These are phyloP conservation scores for Globisporangium takayamanum DNA, from an alignment of 352 stramenopile species.

Conservation along the genomic window DNA sequence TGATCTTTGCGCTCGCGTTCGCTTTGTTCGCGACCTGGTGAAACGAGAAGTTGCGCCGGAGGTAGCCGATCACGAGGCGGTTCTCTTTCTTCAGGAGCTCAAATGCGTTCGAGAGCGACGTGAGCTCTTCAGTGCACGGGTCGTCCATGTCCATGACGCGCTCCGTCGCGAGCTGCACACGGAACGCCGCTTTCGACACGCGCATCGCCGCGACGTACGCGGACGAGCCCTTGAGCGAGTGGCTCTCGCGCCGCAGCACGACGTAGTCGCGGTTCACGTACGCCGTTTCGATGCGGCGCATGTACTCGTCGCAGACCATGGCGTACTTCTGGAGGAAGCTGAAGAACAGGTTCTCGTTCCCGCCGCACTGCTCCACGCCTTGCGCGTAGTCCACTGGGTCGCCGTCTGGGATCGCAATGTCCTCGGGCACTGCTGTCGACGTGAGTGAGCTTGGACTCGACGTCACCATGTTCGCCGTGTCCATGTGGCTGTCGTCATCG, in stretches of 20 bases:
- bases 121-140: conserved; percentile 25
- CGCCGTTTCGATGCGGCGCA: conserved; percentile 64
- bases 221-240: conserved; percentile 85
- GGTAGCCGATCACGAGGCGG: conserved; percentile 63
- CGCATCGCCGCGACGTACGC: conserved; percentile 80
- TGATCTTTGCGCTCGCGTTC: conserved; percentile 10
- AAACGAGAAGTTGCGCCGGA: conserved; percentile 83
- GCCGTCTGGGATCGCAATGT: conserved; percentile 68
- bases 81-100: conserved; percentile 72
- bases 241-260: conserved; percentile 63
- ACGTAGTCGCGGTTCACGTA: conserved; percentile 49
- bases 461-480: conserved; percentile 19
- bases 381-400: conserved; percentile 78
- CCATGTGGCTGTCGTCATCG: conserved; percentile 10
- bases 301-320: conserved; percentile 61
- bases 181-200: conserved; percentile 78
- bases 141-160: conserved; percentile 58
- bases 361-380: conserved; percentile 76
- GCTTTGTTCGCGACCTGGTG: conserved; percentile 22
- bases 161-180: conserved; percentile 68
- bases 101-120: conserved; percentile 35
- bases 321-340: conserved; percentile 79
- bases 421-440: conserved; percentile 42
- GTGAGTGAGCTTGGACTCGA: conserved; percentile 38
- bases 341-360: conserved; percentile 79